Base-by-base conservation (phyloP, 192 early-diverging fungal genomes). In the Podila clonocystis region DNA sequence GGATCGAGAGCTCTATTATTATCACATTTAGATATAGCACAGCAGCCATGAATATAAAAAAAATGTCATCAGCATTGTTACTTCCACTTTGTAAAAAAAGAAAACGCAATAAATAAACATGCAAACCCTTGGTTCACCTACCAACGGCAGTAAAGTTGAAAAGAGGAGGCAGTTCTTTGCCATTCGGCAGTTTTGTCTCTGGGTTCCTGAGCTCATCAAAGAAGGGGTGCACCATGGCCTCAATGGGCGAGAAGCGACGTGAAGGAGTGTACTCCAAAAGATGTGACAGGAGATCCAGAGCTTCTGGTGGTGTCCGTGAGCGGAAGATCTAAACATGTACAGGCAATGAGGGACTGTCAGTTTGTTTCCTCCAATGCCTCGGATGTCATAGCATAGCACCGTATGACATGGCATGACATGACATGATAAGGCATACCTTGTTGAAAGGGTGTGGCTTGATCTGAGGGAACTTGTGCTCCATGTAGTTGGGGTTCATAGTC, bases 401-500 rank as follows among this genome's bases (percentile, higher is more conserved):
- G 7, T n/a, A n/a, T 4, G 20, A 8, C 17, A 52, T 22, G 50
- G 3, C n/a, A n/a, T 3, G 19, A 7, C 22, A 55, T 26, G 8
- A 9, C 26, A 26, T n/a, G 22, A n/a, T n/a, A n/a, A n/a, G n/a
- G n/a, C 20, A 55, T 55, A 55, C 52, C 52, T 94, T 95, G 69
- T 86, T 86, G 83, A 97, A 97, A 63, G 97, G 91, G 73, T 95
- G 93, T 4, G 97, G 91, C 82, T 96, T 96, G 74, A 99, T 99
- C 82, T 96, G 94, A 72, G 98, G 98, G 82, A 99, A 99, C 80
- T 97, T 97, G 87, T 98, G 97, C 75, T 98, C 96, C 74, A 94
- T 95, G 84, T 99, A 99, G 86, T 97, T 96, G 58, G 94, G 95
- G 84, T 99, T 99, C 98, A 99, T 98, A 31, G 91, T 91, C 73